Percentiles rank a stretch among this genome's conserved stretches.
phyloP scores from a whole-genome alignment of 2,329 filamentous ascomycete species.

The Xylariaceae sp. region DNA sequence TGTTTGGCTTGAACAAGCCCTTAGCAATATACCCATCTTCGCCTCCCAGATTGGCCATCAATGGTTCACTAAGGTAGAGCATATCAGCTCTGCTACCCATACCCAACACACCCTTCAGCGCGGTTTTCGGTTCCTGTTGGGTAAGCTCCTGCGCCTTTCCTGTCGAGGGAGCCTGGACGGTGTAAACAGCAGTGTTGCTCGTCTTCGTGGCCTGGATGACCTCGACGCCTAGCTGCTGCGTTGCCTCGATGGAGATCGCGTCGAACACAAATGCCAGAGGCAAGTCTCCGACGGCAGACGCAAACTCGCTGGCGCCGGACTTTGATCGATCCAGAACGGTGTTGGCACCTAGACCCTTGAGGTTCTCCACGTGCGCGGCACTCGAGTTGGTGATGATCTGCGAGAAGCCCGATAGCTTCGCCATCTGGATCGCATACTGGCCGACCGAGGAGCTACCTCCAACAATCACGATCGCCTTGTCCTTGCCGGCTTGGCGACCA shows the following conservation, averaged over 20 bases:
- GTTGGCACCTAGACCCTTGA: slow-evolving; percentile 20
- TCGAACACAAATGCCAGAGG: slow-evolving; percentile 28
- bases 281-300: slow-evolving; percentile 19
- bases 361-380: slow-evolving; percentile 17
- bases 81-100: slow-evolving; percentile 23
- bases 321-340: slow-evolving; percentile 22
- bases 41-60: slow-evolving; percentile 21
- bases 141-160: slow-evolving; percentile 12
- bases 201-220: slow-evolving; percentile 18
- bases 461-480: slow-evolving; percentile 23
- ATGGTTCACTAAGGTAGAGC: slow-evolving; percentile 26
- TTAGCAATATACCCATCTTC: slow-evolving; percentile 28
- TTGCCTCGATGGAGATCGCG: slow-evolving; percentile 24
- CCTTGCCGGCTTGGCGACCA: slow-evolving; percentile 16
- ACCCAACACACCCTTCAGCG: slow-evolving; percentile 3
- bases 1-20: slow-evolving; percentile 26
- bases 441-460: slow-evolving; percentile 32
- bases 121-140: not conserved
- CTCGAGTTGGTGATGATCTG: slow-evolving; percentile 29
- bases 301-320: slow-evolving; percentile 17
- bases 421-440: slow-evolving; percentile 30
- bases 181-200: slow-evolving; percentile 13
- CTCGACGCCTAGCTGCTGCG: slow-evolving; percentile 26
- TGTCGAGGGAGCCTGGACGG: slow-evolving; percentile 6
- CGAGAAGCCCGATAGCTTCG: slow-evolving; percentile 29